Conservation (phyloP, 169 alveolate species). For the Cryptosporidium meleagridis region DNA sequence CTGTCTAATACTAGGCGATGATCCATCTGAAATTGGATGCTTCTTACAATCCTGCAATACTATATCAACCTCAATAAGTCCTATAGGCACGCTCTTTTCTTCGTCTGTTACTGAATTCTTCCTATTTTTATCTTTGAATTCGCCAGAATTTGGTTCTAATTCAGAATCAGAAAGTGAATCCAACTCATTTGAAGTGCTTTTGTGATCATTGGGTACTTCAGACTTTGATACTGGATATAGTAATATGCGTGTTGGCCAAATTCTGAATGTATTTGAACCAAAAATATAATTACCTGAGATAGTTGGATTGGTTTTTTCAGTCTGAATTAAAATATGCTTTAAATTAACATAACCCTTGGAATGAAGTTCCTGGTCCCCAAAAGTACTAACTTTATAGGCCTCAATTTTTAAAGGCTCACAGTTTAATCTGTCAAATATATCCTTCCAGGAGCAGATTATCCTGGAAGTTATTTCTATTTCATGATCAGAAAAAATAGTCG, state of each 20-base stretch:
- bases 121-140: neutral
- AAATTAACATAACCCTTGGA: constrained; percentile 32
- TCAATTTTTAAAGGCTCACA: constrained; percentile 63
- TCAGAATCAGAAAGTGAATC: neutral
- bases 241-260: constrained; percentile 71
- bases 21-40: constrained; percentile 13
- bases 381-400: constrained; percentile 20
- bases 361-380: constrained; percentile 56
- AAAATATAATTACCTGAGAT: constrained; percentile 16
- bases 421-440: constrained; percentile 36
- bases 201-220: neutral
- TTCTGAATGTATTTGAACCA: constrained; percentile 39
- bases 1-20: neutral
- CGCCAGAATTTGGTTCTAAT: neutral
- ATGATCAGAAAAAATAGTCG: constrained; percentile 23
- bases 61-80: constrained; percentile 51
- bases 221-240: constrained; percentile 19
- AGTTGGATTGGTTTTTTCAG: constrained; percentile 40
- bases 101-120: neutral
- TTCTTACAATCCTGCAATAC: constrained; percentile 45
- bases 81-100: constrained; percentile 39
- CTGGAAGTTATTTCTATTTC: constrained; percentile 50
- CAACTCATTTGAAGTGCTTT: neutral
- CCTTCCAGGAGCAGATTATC: constrained; percentile 46
- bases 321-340: constrained; percentile 56